Evolutionary conservation across 257 asterid genomes (phyloP), one percentile per base, ranked within the genome.

Genomic region (Capsicum pubescens): DNA sequence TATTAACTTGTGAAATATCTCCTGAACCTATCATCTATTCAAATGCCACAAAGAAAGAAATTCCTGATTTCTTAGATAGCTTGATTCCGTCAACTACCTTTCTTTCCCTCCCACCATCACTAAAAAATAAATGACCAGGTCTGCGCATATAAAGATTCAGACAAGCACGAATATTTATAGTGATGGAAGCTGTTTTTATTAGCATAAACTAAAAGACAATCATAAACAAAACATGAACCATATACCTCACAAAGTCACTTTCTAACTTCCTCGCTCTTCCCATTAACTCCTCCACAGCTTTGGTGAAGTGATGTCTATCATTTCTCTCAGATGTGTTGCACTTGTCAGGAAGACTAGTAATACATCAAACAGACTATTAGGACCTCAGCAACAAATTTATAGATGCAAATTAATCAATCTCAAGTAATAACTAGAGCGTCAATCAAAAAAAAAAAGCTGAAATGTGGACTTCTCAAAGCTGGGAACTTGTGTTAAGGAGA

Each of bases 191-290:
- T 77, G 82, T 26, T 14, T 52, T 69, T 32, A 55, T 77, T 26
- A 77, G 59, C n/a, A 66, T 55, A 9, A 36, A 68, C 69, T 12
- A 76, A 36, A 36, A 72, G 81, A 56, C 63, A 11, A 46, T 35
- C 50, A 64, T 78, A 14, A 61, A 10, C 68, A 36, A 82, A 50
- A 68, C 39, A 60, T 46, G 66, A 80, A 68, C 52, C 71, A 46
- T 84, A 13, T 94, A 95, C 99, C 98, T 91, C 81, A 83, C 71
- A 78, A 92, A 94, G 83, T 91, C 93, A 82, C 80, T 83, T 83
- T 94, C 97, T 55, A 95, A 91, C 91, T 86, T 91, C 87, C 72
- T 89, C 15, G 90, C 86, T 92, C 88, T 95, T 72, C 86, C 94
- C 74, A 80, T 56, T 57, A 93, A 87, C 83, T 87, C 94, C 79